phyloP scores from a whole-genome alignment of 805 yeast species.

The Candida tibetensis region DNA sequence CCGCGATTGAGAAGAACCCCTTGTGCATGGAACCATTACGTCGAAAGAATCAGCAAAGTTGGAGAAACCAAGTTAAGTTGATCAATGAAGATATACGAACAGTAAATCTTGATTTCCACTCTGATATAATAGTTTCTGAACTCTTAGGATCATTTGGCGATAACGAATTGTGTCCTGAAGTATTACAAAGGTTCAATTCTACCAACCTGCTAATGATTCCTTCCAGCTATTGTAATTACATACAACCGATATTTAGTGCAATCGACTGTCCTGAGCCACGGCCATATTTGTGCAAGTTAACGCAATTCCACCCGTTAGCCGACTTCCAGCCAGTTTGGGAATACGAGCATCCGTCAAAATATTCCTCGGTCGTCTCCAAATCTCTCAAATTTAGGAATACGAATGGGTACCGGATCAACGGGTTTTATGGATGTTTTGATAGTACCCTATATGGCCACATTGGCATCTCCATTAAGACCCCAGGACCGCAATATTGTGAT shows the following conservation, averaged over 20 bases:
- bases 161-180: constrained; percentile 87
- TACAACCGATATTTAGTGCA: constrained; percentile 70
- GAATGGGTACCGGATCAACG: constrained; percentile 55
- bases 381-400: constrained; percentile 46
- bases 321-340: constrained; percentile 57
- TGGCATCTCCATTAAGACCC: constrained; percentile 41
- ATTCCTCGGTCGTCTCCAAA: constrained; percentile 23
- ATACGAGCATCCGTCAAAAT: constrained; percentile 51
- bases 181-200: constrained; percentile 41
- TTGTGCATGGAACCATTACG: constrained; percentile 53
- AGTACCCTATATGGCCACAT: constrained; percentile 64
- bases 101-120: constrained; percentile 18
- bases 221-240: constrained; percentile 50
- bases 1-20: constrained; percentile 71
- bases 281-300: constrained; percentile 24
- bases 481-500: constrained; percentile 20
- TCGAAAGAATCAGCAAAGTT: constrained; percentile 46
- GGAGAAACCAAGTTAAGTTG: constrained; percentile 54
- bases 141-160: constrained; percentile 90
- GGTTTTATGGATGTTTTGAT: constrained; percentile 72
- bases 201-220: constrained; percentile 32
- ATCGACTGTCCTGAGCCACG: constrained; percentile 17
- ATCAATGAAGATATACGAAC: constrained; percentile 57
- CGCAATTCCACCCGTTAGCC: constrained; percentile 19
- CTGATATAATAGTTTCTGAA: constrained; percentile 72